Base-by-base conservation (phyloP, 1,284 basidiomycete species). In the Cryptococcus depauperatus region DNA sequence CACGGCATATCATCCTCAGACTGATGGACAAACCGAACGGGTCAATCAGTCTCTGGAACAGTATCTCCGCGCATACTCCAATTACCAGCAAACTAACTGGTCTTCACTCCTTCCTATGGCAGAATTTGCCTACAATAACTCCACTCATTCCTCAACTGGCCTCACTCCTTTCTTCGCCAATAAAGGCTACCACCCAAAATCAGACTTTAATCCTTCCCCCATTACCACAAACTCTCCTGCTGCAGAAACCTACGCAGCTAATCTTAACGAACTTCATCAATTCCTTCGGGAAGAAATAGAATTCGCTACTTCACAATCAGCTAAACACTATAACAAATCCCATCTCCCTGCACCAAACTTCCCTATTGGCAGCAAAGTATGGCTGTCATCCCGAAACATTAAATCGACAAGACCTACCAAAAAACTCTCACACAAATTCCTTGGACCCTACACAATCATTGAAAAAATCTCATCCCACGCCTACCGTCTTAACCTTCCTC, bases 111-210 rank as follows among this genome's bases (percentile, higher is more conserved):
- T 78, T 0, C 65, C 72, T 0, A 46, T 74, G 5, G 73, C 73
- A 0, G 70, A 75, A 52, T 78, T 78, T 46, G 58, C 62, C 0
- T 75, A 73, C 56, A 77, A 78, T 53, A 76, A 76, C 58, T 16
- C 74, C 62, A 40, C 41, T 52, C 27, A 62, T 25, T 37, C 47
- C 1, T 62, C 69, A 4, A 29, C 2, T 51, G 57, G 6, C 64
- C 70, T 9, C 69, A 44, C 46, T 38, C 76, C 74, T 0, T 76
- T 77, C 62, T 70, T 58, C 27, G 66, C 70, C 32, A 68, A 71
- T 40, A 52, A 61, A n/a, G 73, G 65, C 2, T 2, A 7, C 19
- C 13, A 25, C 14, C 37, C 5, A 2, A 3, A n/a, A 1, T 13
- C 14, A n/a, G n/a, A n/a, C 10, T 21, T 23, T 1, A n/a, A n/a